These are phyloP conservation scores for Alternaria solani DNA, from an alignment of 2,329 filamentous ascomycete species.

Conservation along the genomic window DNA sequence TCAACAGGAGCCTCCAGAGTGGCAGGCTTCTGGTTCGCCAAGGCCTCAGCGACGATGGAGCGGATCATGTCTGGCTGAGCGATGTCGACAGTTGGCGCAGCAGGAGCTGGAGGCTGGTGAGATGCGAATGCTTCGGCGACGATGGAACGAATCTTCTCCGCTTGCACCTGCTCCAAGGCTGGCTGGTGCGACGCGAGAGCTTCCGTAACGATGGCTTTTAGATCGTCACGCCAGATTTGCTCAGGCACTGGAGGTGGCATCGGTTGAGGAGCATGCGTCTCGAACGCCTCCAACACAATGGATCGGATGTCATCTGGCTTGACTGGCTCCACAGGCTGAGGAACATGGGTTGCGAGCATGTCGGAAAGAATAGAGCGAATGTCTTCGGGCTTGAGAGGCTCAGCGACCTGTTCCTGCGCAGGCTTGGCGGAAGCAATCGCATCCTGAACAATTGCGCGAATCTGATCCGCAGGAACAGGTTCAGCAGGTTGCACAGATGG, in stretches of 20 bases:
- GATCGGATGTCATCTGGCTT: slow-evolving; percentile 35
- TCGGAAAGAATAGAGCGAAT: slow-evolving; percentile 39
- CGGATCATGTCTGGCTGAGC: slow-evolving; percentile 47
- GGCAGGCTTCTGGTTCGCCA: slow-evolving; percentile 42
- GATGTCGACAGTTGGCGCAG: slow-evolving; percentile 32
- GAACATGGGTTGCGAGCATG: slow-evolving; percentile 26
- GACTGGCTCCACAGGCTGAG: slow-evolving; percentile 26
- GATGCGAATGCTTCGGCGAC: slow-evolving; percentile 39
- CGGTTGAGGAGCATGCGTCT: slow-evolving; percentile 38
- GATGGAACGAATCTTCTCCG: slow-evolving; percentile 39
- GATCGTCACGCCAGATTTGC: slow-evolving; percentile 52
- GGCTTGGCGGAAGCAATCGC: slow-evolving; percentile 63
- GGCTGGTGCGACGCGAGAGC: slow-evolving; percentile 60
- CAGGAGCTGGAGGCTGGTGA: slow-evolving; percentile 29
- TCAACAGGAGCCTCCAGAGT: slow-evolving; percentile 43
- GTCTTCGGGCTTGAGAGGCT: slow-evolving; percentile 39
- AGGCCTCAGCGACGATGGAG: slow-evolving; percentile 45
- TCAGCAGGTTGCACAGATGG: slow-evolving; percentile 31
- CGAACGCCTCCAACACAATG: slow-evolving; percentile 43
- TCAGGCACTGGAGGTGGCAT: slow-evolving; percentile 35
- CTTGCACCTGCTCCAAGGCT: slow-evolving; percentile 28
- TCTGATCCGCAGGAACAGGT: slow-evolving; percentile 70
- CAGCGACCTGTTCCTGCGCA: slow-evolving; percentile 23
- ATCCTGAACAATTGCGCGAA: slow-evolving; percentile 67
- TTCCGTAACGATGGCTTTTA: slow-evolving; percentile 66